Evolutionary conservation across 768 basidiomycete genomes (phyloP).

Genomic region (Termitomyces sp.): DNA sequence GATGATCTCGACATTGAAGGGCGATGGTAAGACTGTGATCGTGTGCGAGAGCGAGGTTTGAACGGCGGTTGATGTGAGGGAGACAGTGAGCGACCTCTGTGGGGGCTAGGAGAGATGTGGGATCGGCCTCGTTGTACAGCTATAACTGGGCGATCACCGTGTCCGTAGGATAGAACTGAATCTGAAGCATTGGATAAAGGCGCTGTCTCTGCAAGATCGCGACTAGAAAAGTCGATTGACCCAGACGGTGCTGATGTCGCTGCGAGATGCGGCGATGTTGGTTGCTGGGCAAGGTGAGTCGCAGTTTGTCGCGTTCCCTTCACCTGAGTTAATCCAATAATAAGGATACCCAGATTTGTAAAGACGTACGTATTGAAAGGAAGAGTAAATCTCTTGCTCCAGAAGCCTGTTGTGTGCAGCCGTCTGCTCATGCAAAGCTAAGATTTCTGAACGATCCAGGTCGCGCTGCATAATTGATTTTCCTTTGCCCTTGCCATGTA

Average conservation of each 20-base stretch:
- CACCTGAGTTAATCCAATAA: neutral
- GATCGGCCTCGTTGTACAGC: neutral
- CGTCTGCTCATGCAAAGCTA: conserved; percentile 26
- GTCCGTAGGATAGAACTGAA: neutral
- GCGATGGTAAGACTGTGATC: neutral
- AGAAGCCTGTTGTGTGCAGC: conserved; percentile 29
- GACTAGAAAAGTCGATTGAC: too few species aligned
- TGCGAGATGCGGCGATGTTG: neutral
- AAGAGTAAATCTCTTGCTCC: conserved; percentile 30
- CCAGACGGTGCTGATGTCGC: too few species aligned
- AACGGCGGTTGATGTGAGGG: neutral
- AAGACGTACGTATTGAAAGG: conserved; percentile 22
- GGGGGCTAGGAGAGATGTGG: neutral
- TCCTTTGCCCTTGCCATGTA: neutral
- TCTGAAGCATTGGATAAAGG: neutral
- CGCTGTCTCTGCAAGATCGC: neutral
- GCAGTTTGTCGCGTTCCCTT: conserved; percentile 7
- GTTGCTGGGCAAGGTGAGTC: neutral
- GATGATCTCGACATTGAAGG: neutral
- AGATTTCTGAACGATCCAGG: conserved; percentile 22
- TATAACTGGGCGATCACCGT: neutral
- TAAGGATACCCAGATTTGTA: neutral
- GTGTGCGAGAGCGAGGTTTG: neutral
- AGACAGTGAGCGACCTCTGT: neutral
- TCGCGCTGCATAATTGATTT: neutral